Evolutionary conservation across 1,284 basidiomycete species (phyloP).

Genomic region (Schizophyllum amplum): DNA sequence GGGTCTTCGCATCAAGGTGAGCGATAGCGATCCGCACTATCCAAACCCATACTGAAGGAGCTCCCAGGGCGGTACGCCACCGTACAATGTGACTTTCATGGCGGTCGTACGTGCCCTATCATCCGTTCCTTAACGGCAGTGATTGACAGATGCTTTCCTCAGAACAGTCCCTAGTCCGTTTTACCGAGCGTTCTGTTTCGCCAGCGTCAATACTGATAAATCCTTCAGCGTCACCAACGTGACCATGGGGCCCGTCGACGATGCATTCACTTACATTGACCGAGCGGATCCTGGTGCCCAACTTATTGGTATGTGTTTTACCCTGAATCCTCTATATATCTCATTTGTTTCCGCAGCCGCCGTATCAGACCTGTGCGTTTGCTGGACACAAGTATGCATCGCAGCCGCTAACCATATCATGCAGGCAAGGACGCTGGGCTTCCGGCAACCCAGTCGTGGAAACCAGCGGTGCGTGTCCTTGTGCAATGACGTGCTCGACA

Average conservation of each 20-base stretch:
- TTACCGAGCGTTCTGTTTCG: no score
- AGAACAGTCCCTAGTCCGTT: no score
- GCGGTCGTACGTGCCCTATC: conserved; percentile 8
- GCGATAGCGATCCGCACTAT: no score
- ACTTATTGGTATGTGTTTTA: conserved; percentile 23
- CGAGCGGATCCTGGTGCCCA: conserved; percentile 23
- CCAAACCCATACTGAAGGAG: no score
- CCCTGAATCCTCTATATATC: not conserved
- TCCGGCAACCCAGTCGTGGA: conserved; percentile 8
- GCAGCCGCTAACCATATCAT: not conserved
- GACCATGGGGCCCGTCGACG: conserved; percentile 22
- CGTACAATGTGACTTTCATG: conserved; percentile 26
- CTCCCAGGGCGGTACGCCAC: conserved; percentile 21
- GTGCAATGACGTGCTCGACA: no score
- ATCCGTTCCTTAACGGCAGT: no score
- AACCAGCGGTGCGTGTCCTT: no score
- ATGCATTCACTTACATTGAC: conserved; percentile 28
- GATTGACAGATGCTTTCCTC: no score
- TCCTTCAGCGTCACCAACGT: conserved; percentile 24
- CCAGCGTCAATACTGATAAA: not conserved
- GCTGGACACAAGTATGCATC: not conserved
- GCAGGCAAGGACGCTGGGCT: conserved; percentile 12
- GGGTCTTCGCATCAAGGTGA: conserved; percentile 22
- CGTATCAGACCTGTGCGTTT: conserved; percentile 18
- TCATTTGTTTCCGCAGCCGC: conserved; percentile 12